Percentiles rank a stretch among this genome's conserved stretches.
phyloP scores from a whole-genome alignment of 2,329 filamentous ascomycete species.

The Fusarium sp. region DNA sequence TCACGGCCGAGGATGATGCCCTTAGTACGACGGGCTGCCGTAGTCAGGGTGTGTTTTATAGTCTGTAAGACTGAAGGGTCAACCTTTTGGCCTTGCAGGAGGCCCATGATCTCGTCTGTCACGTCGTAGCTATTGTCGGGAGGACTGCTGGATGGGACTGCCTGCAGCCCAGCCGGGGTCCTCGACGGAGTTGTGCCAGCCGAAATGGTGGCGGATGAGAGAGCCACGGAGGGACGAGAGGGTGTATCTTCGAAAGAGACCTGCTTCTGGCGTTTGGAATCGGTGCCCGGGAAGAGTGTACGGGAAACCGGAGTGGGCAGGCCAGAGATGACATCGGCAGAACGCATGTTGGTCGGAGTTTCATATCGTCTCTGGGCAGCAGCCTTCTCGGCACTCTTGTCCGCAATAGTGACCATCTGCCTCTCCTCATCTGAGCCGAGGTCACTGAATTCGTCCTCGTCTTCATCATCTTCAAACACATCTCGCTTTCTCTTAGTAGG shows the following conservation, averaged over 20 bases:
- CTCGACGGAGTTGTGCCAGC: slow-evolving; percentile 30
- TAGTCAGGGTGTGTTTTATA: slow-evolving; percentile 62
- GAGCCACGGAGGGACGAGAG: neutral
- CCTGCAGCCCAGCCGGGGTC: slow-evolving; percentile 1
- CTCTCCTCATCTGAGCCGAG: slow-evolving; percentile 55
- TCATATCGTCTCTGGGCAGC: slow-evolving; percentile 23
- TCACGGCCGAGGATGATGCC: slow-evolving; percentile 76
- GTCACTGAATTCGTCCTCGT: slow-evolving; percentile 49
- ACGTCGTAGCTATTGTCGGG: slow-evolving; percentile 48
- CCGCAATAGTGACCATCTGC: slow-evolving; percentile 51
- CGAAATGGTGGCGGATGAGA: slow-evolving; percentile 24
- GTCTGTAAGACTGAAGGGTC: slow-evolving; percentile 50
- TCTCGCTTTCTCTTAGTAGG: slow-evolving; percentile 48
- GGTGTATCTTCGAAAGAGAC: slow-evolving; percentile 47
- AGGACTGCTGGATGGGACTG: slow-evolving; percentile 28
- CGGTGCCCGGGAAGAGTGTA: slow-evolving; percentile 50
- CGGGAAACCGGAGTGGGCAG: slow-evolving; percentile 53
- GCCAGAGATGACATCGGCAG: slow-evolving; percentile 40
- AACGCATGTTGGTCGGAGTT: slow-evolving; percentile 45
- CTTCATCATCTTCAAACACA: slow-evolving; percentile 37
- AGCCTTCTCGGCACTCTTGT: slow-evolving; percentile 49
- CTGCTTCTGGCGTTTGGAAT: slow-evolving; percentile 48
- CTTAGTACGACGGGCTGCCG: slow-evolving; percentile 67
- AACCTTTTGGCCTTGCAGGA: slow-evolving; percentile 60
- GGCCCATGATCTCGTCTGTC: slow-evolving; percentile 60